Evolutionary conservation across 2,329 filamentous ascomycete genomes (phyloP), one percentile per base, ranked within the genome.

Genomic region (Domatiomyces globalis): DNA sequence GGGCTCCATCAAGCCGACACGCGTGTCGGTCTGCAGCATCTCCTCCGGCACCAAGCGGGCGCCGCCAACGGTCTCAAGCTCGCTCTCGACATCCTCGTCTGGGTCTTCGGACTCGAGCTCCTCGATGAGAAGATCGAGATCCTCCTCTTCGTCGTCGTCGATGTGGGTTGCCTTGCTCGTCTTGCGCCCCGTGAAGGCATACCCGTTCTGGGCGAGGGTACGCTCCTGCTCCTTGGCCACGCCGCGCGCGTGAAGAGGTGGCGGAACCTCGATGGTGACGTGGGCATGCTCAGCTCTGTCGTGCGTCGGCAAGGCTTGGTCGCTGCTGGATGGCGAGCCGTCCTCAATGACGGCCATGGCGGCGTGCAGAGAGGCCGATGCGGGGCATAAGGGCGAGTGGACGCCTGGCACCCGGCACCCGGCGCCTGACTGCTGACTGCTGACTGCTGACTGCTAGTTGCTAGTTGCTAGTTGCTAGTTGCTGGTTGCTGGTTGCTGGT

Each of bases 81-180:
- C 71, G 48, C 75, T 80, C 53, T 84, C 80, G 25, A 84, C 80
- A 22, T 82, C 73, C 17, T 75, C 72, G 50, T 77, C 75, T 60
- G 81, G 79, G 67, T 92, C 86, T 61, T 87, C 75, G 43, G 83
- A 87, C 71, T 92, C 84, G 60, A 94, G 82, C 63, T 92, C 87
- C 67, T 88, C 84, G 60, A 94, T 94, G 63, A 94, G 76, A 63
- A 82, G 80, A 65, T 94, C 85, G 60, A 94, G 87, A 66, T 90
- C 84, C 71, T 87, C 84, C 62, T 87, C 84, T 45, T 85, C 84
- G 19, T 88, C 83, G 47, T 86, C 83, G 5, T 82, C 81, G 27
- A 77, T 77, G 44, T 69, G 71, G 19, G 55, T 53, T 7, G 47
- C 44, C 19, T 51, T 53, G 7, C 51, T 54, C 15, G 46, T 29